Evolutionary conservation across 352 stramenopile species (phyloP).

Genomic region (Elongisporangium prolatum): DNA sequence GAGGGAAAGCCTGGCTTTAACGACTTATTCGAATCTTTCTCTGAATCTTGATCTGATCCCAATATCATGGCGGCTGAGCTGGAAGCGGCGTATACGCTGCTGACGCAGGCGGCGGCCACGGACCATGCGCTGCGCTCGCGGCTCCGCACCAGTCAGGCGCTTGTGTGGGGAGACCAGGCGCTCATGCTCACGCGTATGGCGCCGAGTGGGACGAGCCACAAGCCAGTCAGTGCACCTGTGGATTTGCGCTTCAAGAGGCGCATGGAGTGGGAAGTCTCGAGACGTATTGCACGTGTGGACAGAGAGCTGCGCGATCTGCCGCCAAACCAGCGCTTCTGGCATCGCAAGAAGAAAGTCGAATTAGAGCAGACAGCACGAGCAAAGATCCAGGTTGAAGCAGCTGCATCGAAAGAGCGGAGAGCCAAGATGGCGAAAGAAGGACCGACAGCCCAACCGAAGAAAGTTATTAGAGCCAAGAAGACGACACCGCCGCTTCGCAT

Average conservation of each 20-base stretch:
- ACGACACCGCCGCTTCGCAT: not conserved
- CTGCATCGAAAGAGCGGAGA: not conserved
- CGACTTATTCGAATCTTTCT: constrained; percentile 4
- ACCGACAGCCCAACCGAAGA: not conserved
- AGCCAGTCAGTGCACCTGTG: constrained; percentile 28
- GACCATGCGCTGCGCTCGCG: constrained; percentile 39
- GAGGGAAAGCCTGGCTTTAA: constrained; percentile 1
- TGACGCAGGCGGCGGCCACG: constrained; percentile 42
- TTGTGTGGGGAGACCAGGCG: constrained; percentile 46
- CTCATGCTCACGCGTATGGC: constrained; percentile 30
- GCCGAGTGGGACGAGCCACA: constrained; percentile 12
- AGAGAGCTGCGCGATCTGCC: constrained; percentile 47
- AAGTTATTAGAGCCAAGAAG: not conserved
- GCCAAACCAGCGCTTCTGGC: constrained; percentile 49
- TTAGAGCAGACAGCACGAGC: constrained; percentile 5
- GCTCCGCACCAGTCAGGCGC: constrained; percentile 40
- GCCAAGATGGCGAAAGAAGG: too few relatives aligned
- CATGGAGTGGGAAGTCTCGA: constrained; percentile 69
- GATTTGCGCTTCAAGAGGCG: constrained; percentile 6
- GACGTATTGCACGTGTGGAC: constrained; percentile 63
- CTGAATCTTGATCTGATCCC: constrained; percentile 16
- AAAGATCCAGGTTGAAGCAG: constrained; percentile 3
- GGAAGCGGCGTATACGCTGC: constrained; percentile 48
- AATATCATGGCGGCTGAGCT: constrained; percentile 16
- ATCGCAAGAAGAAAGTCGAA: constrained; percentile 25